A percentile compares a stretch with the other conserved stretches of the same genome.
phyloP scores from a whole-genome alignment of 2,329 filamentous ascomycete genomes.

The Didymella glomerata region DNA sequence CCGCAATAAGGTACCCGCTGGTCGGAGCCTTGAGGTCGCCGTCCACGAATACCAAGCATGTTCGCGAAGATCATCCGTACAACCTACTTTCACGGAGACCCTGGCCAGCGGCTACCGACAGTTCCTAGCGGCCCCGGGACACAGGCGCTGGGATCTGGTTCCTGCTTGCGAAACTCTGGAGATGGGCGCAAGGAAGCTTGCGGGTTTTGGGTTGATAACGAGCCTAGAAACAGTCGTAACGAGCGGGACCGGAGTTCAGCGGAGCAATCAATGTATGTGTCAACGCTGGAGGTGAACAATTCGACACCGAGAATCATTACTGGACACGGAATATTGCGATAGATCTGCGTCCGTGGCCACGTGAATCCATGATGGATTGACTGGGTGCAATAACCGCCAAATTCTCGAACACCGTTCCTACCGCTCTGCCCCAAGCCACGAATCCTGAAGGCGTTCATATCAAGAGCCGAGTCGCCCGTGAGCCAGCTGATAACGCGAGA shows the following conservation, averaged over 20 bases:
- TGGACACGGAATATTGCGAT: background rate
- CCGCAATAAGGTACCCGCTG: conserved; percentile 17
- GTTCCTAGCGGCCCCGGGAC: conserved; percentile 23
- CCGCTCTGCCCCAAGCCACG: background rate
- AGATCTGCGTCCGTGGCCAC: background rate
- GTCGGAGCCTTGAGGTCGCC: conserved; percentile 16
- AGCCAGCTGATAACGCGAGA: background rate
- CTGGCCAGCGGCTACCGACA: conserved; percentile 4
- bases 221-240: background rate
- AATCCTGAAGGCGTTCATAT: background rate
- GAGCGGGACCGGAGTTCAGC: conserved; percentile 5
- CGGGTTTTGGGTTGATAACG: background rate
- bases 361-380: background rate
- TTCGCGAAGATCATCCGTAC: conserved; percentile 8
- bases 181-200: conserved; percentile 3
- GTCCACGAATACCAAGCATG: conserved; percentile 8
- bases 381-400: background rate
- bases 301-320: too few species aligned
- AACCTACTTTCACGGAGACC: background rate
- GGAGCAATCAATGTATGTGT: background rate
- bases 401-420: background rate
- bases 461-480: background rate
- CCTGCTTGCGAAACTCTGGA: background rate
- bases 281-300: too few species aligned
- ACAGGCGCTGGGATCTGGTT: conserved; percentile 1